Evolutionary conservation across 1,284 basidiomycete species (phyloP).

Genomic region (Wolfiporia cocos): DNA sequence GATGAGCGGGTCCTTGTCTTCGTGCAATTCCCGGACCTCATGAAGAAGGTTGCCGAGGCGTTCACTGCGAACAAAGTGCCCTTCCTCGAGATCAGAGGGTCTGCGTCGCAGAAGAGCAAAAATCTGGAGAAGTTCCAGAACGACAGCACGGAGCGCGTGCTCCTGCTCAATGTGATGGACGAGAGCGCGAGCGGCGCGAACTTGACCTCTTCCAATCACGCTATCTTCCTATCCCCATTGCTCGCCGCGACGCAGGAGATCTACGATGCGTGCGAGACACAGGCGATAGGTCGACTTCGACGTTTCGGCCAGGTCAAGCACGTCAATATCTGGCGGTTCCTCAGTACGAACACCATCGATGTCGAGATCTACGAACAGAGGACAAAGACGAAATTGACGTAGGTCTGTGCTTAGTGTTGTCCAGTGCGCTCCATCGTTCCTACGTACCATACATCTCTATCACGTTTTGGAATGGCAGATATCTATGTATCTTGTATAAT

Average conservation of each 20-base stretch:
- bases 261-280: conserved; percentile 84
- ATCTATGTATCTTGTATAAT: too few relatives aligned
- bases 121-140: conserved; percentile 83
- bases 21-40: conserved; percentile 91
- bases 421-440: too few relatives aligned
- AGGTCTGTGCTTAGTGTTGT: too few relatives aligned
- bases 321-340: conserved; percentile 78
- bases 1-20: conserved; percentile 86
- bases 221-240: conserved; percentile 90
- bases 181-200: conserved; percentile 93
- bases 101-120: conserved; percentile 72
- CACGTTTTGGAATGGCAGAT: too few relatives aligned
- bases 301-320: conserved; percentile 81
- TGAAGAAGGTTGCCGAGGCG: conserved; percentile 85
- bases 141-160: conserved; percentile 67
- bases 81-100: conserved; percentile 80
- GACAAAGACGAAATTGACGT: conserved; percentile 28
- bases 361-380: conserved; percentile 66
- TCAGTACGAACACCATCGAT: conserved; percentile 83
- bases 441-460: too few relatives aligned
- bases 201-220: conserved; percentile 90
- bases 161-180: conserved; percentile 89
- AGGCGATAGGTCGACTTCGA: conserved; percentile 85
- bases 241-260: conserved; percentile 74
- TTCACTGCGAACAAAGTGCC: conserved; percentile 67